Conservation (phyloP, 2,329 filamentous ascomycete species). For the Gnomoniopsis smithogilvyi region DNA sequence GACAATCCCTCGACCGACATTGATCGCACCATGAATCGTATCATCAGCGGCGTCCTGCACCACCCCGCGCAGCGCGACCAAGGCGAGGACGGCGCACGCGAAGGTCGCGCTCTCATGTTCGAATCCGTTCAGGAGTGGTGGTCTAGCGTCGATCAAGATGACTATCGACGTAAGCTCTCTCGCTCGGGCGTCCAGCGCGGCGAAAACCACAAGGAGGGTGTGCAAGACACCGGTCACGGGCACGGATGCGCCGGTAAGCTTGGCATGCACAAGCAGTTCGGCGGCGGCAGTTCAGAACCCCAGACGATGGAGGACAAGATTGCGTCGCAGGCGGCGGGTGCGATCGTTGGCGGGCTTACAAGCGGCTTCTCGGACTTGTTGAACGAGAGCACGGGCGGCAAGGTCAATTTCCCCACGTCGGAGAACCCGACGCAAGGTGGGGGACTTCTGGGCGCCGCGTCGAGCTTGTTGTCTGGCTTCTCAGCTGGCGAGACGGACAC, state of each 20-base stretch:
- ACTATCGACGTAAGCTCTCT: slow-evolving; percentile 71
- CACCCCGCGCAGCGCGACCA: slow-evolving; percentile 76
- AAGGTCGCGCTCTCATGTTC: slow-evolving; percentile 77
- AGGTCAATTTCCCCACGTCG: slow-evolving; percentile 31
- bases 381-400: slow-evolving; percentile 40
- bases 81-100: slow-evolving; percentile 66
- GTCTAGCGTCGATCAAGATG: slow-evolving; percentile 62
- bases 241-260: slow-evolving; percentile 80
- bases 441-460: slow-evolving; percentile 68
- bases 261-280: slow-evolving; percentile 67
- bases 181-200: slow-evolving; percentile 73
- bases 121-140: slow-evolving; percentile 81
- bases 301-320: slow-evolving; percentile 54
- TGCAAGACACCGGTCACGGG: slow-evolving; percentile 78
- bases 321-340: slow-evolving; percentile 51
- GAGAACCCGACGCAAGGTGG: slow-evolving; percentile 51
- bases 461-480: slow-evolving; percentile 53
- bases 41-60: slow-evolving; percentile 80
- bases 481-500: slow-evolving; percentile 48
- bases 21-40: slow-evolving; percentile 67
- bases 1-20: slow-evolving; percentile 73
- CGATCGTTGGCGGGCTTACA: slow-evolving; percentile 56
- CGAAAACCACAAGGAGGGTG: slow-evolving; percentile 82
- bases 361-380: slow-evolving; percentile 48
- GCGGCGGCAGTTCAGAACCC: slow-evolving; percentile 35